phyloP scores from a whole-genome alignment of 2,329 filamentous ascomycete species.

The Cyanodermella asteris region DNA sequence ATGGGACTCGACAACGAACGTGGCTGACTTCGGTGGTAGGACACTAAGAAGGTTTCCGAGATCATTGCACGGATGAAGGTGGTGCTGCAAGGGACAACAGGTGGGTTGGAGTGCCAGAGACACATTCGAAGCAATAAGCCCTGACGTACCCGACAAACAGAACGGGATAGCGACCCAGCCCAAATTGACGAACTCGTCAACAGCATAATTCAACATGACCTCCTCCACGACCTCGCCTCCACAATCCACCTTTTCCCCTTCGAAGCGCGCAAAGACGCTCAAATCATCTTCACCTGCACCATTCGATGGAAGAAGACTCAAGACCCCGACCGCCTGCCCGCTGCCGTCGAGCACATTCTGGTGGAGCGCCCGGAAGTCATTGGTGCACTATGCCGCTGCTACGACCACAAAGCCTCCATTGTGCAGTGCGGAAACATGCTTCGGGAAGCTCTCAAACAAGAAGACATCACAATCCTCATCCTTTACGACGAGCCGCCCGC shows the following conservation, averaged over 20 bases:
- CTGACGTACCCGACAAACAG: conserved; percentile 27
- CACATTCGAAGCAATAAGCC: too few species aligned
- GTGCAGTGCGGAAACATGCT: conserved; percentile 79
- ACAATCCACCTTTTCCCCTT: conserved; percentile 75
- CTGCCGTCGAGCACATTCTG: conserved; percentile 74
- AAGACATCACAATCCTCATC: conserved; percentile 74
- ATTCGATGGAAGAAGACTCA: conserved; percentile 63
- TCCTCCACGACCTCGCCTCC: conserved; percentile 63
- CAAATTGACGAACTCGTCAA: conserved; percentile 72
- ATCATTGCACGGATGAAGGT: conserved; percentile 80
- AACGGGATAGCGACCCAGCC: conserved; percentile 67
- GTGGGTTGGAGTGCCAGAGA: conserved; percentile 27
- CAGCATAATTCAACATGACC: conserved; percentile 68
- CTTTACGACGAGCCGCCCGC: conserved; percentile 89
- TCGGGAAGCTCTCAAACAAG: conserved; percentile 74
- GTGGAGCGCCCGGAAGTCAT: conserved; percentile 71
- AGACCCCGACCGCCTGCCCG: conserved; percentile 49
- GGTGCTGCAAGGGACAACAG: conserved; percentile 78
- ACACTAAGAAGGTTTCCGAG: conserved; percentile 70
- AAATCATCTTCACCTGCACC: conserved; percentile 87
- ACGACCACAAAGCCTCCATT: conserved; percentile 74
- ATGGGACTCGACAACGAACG: too few species aligned
- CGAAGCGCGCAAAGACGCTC: conserved; percentile 86
- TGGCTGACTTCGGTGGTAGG: too few species aligned
- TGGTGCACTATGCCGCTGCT: conserved; percentile 70